These are phyloP conservation scores for Euphorbia lathyris DNA, from an alignment of 345 rosid genomes.

Conservation along the genomic window DNA sequence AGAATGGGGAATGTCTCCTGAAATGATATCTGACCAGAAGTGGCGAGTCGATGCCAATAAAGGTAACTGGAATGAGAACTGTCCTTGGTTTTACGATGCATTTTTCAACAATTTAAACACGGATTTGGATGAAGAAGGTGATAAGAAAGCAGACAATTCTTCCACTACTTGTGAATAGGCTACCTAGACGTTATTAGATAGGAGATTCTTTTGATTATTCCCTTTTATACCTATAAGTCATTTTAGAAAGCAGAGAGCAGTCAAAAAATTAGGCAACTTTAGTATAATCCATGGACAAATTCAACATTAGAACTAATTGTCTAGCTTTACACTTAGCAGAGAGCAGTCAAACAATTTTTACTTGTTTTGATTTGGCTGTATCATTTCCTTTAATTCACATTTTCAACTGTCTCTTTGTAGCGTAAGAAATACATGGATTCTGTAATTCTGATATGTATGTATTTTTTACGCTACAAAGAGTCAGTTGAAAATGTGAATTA, in stretches of 20 bases:
- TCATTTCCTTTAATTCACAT: neutral
- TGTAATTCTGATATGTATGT: neutral
- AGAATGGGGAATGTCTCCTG: slow-evolving; percentile 79
- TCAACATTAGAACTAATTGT: neutral
- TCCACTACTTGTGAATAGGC: neutral
- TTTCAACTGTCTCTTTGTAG: neutral
- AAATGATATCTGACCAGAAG: slow-evolving; percentile 84
- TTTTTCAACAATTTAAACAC: slow-evolving; percentile 50
- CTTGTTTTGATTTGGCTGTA: slow-evolving; percentile 8
- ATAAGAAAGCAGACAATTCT: slow-evolving; percentile 18
- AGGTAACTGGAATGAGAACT: slow-evolving; percentile 71
- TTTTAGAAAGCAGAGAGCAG: too few species aligned
- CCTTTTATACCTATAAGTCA: too few species aligned
- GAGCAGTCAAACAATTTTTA: slow-evolving; percentile 7
- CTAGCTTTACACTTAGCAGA: neutral
- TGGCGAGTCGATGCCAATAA: slow-evolving; percentile 55
- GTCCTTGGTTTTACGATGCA: slow-evolving; percentile 59
- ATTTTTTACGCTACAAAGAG: too few species aligned
- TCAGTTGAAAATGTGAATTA: too few species aligned
- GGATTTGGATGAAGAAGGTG: slow-evolving; percentile 35
- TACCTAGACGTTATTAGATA: neutral
- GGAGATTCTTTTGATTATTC: slow-evolving; percentile 16
- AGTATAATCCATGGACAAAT: too few species aligned
- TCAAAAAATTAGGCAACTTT: neutral
- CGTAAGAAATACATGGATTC: neutral